These are phyloP conservation scores for Sporothrix brasiliensis DNA, from an alignment of 2,329 filamentous ascomycete genomes.

Conservation along the genomic window DNA sequence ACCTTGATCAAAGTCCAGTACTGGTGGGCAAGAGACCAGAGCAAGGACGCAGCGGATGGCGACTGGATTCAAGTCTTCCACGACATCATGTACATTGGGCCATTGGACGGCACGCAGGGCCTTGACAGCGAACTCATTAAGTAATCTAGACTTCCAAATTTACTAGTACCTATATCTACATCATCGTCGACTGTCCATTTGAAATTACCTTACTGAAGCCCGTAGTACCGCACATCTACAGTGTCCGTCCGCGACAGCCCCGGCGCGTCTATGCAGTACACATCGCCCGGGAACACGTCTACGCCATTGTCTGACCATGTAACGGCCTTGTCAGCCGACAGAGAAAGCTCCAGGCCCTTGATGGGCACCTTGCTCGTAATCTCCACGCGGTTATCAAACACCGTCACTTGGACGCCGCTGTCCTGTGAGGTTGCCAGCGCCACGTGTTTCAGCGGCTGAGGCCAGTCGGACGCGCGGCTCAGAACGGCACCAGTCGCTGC, in stretches of 20 bases:
- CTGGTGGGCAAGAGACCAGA: conserved; percentile 38
- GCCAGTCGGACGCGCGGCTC: conserved; percentile 69
- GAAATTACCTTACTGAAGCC: neutral
- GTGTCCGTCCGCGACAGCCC: neutral
- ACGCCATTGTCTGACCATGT: conserved; percentile 67
- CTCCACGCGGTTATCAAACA: conserved; percentile 35
- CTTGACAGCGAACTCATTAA: conserved; percentile 11
- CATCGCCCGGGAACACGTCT: conserved; percentile 68
- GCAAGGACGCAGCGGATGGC: neutral
- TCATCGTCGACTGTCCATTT: neutral
- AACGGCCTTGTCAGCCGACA: conserved; percentile 46
- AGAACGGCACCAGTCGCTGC: conserved; percentile 41
- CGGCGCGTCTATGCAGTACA: conserved; percentile 28
- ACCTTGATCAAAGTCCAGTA: conserved; percentile 41
- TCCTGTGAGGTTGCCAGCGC: conserved; percentile 51
- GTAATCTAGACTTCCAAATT: neutral
- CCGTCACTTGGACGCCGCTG: conserved; percentile 42
- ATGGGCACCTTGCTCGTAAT: conserved; percentile 56
- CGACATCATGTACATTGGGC: conserved; percentile 41
- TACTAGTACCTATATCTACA: neutral
- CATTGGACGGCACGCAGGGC: conserved; percentile 39
- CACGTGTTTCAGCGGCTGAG: conserved; percentile 70
- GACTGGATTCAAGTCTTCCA: conserved; percentile 39
- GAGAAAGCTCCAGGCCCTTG: conserved; percentile 64
- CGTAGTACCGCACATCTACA: neutral